phyloP scores from a whole-genome alignment of 2,329 filamentous ascomycete genomes.

The Penicillium oxalicum region DNA sequence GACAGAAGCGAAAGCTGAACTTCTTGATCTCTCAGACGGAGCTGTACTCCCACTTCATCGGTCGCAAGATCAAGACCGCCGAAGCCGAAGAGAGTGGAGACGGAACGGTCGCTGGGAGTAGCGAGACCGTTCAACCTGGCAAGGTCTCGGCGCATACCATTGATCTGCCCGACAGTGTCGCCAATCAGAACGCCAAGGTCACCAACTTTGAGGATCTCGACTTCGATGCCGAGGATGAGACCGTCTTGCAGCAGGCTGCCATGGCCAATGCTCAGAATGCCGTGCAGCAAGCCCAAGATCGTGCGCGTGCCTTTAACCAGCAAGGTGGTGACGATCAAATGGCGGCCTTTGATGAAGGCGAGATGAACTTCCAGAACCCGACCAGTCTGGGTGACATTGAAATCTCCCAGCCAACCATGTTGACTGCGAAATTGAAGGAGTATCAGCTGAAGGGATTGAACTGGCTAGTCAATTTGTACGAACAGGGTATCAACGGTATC shows the following conservation, averaged over 20 bases:
- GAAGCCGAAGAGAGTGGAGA: constrained; percentile 92
- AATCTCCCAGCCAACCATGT: constrained; percentile 87
- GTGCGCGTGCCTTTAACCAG: constrained; percentile 88
- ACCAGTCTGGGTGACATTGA: constrained; percentile 90
- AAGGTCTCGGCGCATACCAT: constrained; percentile 38
- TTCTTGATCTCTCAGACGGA: constrained; percentile 99
- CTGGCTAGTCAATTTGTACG: constrained; percentile 97
- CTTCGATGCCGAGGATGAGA: constrained; percentile 92
- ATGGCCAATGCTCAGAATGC: constrained; percentile 95
- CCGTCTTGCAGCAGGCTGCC: constrained; percentile 70
- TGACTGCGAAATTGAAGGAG: constrained; percentile 92
- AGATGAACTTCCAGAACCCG: constrained; percentile 99
- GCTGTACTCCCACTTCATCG: constrained; percentile 98
- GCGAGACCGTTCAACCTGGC: constrained; percentile 34
- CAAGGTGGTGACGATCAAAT: constrained; percentile 50
- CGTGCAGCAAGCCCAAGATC: constrained; percentile 87
- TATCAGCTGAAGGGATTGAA: constrained; percentile 99
- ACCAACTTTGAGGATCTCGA: constrained; percentile 92
- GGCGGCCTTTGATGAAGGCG: constrained; percentile 80
- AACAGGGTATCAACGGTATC: constrained; percentile 99
- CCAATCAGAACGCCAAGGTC: constrained; percentile 60
- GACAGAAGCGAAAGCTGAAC: constrained; percentile 97
- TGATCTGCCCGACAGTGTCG: constrained; percentile 44
- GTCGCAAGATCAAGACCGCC: constrained; percentile 97
- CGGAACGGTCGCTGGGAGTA: constrained; percentile 58